Evolutionary conservation across 495 filamentous ascomycete genomes (phyloP).

Genomic region (Amorphotheca resinae): DNA sequence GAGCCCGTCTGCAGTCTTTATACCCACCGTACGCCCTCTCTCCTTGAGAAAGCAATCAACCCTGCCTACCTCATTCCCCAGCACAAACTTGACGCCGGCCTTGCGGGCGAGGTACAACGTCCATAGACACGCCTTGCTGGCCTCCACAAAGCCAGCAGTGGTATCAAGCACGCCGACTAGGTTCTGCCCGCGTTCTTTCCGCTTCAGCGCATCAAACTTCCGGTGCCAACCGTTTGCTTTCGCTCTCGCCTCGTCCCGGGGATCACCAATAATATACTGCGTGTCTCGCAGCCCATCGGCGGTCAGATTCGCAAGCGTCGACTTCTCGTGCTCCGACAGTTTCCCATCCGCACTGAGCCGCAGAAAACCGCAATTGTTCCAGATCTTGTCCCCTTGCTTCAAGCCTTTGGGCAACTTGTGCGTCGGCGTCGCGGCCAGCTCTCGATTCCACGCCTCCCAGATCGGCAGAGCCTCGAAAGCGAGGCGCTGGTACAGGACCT

Average conservation of each 20-base stretch:
- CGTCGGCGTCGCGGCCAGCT: conserved; percentile 16
- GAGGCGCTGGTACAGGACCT: conserved; percentile 31
- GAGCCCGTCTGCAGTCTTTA: neutral
- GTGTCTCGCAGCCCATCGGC: conserved; percentile 22
- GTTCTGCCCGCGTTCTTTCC: conserved; percentile 2
- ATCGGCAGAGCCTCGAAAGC: conserved; percentile 26
- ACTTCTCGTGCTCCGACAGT: too few species aligned
- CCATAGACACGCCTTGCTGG: conserved; percentile 32
- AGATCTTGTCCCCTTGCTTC: neutral
- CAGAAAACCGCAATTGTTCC: neutral
- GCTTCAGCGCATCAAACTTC: conserved; percentile 24
- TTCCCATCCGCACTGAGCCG: too few species aligned
- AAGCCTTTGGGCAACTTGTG: conserved; percentile 23
- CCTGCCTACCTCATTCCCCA: conserved; percentile 15
- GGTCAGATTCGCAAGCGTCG: conserved; percentile 25
- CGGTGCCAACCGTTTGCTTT: conserved; percentile 20
- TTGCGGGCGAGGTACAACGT: conserved; percentile 26
- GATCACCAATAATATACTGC: conserved; percentile 23
- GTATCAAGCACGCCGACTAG: conserved; percentile 26
- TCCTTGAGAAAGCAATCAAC: neutral
- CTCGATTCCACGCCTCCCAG: conserved; percentile 33
- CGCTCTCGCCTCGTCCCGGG: conserved; percentile 22
- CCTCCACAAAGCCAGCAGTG: conserved; percentile 27
- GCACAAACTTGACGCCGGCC: conserved; percentile 26
- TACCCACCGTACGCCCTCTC: neutral